Conservation (phyloP, 208 protist genomes). For the Porcisia hertigi region DNA sequence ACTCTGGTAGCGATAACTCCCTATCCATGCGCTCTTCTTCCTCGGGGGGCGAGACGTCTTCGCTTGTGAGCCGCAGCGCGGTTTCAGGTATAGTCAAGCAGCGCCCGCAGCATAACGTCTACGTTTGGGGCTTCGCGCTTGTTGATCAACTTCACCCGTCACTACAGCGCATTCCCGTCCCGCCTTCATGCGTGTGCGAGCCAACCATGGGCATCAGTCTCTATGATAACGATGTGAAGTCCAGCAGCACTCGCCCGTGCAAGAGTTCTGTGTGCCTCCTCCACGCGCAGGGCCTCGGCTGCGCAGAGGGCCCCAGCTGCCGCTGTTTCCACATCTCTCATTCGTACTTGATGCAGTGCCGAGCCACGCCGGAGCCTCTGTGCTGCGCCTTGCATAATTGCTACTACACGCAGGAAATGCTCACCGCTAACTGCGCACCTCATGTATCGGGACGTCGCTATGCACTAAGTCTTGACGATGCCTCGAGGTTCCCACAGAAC, state of each 20-base stretch:
- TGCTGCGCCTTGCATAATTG: constrained; percentile 64
- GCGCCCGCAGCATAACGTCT: constrained; percentile 33
- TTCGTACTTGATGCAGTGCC: constrained; percentile 41
- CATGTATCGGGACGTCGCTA: constrained; percentile 37
- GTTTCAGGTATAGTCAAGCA: constrained; percentile 10
- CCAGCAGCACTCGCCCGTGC: constrained; percentile 53
- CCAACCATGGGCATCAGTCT: constrained; percentile 36
- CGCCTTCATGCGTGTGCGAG: constrained; percentile 46
- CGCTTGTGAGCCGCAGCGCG: constrained; percentile 15
- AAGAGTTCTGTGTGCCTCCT: constrained; percentile 48
- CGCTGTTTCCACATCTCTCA: constrained; percentile 45
- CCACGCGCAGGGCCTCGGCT: constrained; percentile 33
- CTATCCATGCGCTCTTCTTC: constrained; percentile 31
- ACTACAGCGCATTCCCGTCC: constrained; percentile 48
- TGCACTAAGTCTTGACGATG: constrained; percentile 38
- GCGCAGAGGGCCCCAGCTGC: constrained; percentile 34
- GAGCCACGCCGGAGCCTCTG: constrained; percentile 34
- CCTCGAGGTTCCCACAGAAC: constrained; percentile 22
- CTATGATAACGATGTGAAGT: constrained; percentile 57
- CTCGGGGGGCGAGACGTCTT: constrained; percentile 24
- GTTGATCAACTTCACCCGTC: constrained; percentile 49
- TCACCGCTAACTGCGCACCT: constrained; percentile 34
- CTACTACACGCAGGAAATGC: constrained; percentile 64
- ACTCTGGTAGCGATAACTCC: constrained; percentile 27
- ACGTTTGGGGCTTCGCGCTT: constrained; percentile 52